Percentiles rank a stretch among this genome's conserved stretches.
Evolutionary conservation across 2,329 filamentous ascomycete genomes (phyloP).

Genomic region (Diplocarpon rosae): DNA sequence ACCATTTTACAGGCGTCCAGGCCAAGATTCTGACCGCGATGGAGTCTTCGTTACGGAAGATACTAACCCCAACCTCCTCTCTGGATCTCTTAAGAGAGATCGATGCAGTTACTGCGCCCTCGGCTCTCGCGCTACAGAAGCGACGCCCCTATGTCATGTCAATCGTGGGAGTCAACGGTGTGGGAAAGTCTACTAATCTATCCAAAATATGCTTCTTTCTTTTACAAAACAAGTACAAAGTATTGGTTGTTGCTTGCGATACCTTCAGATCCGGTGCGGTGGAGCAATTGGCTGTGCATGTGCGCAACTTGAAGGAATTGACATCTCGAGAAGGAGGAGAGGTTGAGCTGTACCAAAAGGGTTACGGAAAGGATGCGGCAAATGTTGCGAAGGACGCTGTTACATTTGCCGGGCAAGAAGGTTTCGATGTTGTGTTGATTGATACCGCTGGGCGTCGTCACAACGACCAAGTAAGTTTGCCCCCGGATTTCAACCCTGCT

Average conservation of each 20-base stretch:
- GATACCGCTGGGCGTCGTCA: constrained; percentile 92
- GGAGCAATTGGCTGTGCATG: constrained; percentile 92
- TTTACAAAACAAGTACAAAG: constrained; percentile 91
- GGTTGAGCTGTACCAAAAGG: constrained; percentile 91
- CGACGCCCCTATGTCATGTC: constrained; percentile 90
- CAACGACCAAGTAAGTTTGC: constrained; percentile 58
- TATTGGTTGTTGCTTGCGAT: constrained; percentile 88
- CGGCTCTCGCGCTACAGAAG: constrained; percentile 49
- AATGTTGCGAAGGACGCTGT: constrained; percentile 93
- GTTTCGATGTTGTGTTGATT: constrained; percentile 89
- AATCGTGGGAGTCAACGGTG: constrained; percentile 95
- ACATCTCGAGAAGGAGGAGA: constrained; percentile 70
- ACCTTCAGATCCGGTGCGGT: constrained; percentile 96
- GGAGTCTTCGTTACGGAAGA: constrained; percentile 86
- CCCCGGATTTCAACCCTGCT: not conserved
- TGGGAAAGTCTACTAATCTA: constrained; percentile 95
- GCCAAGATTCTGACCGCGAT: constrained; percentile 75
- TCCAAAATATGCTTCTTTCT: constrained; percentile 98
- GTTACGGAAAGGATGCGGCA: constrained; percentile 95
- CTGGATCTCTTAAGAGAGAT: constrained; percentile 93
- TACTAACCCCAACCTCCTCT: constrained; percentile 89
- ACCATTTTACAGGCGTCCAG: constrained; percentile 49
- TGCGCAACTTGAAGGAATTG: constrained; percentile 84
- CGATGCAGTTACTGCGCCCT: constrained; percentile 60
- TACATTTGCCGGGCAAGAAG: constrained; percentile 59